These are phyloP conservation scores for Tuber aestivum DNA, from an alignment of 495 filamentous ascomycete species.

Conservation along the genomic window DNA sequence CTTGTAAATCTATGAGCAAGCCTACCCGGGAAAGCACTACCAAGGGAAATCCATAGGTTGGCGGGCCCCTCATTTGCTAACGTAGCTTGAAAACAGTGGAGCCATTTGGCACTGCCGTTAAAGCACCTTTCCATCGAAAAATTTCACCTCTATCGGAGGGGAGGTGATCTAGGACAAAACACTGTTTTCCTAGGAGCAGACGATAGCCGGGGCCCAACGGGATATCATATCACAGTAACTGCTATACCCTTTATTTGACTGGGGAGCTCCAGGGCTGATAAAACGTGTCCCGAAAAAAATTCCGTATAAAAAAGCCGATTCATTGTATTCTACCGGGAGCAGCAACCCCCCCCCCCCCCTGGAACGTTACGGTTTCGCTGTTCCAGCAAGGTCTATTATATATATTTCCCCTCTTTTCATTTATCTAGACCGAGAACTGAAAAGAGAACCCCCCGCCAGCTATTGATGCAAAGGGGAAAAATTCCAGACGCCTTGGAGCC, in stretches of 20 bases:
- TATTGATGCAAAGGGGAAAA: too few relatives aligned
- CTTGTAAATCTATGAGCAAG: not conserved
- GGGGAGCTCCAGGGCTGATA: not conserved
- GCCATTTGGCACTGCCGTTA: not conserved
- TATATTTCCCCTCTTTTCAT: too few relatives aligned
- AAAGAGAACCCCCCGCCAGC: too few relatives aligned
- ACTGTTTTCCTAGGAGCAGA: not conserved
- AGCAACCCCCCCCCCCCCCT: too few relatives aligned
- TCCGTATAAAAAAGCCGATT: not conserved
- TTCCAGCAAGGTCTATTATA: too few relatives aligned
- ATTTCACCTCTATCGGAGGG: not conserved
- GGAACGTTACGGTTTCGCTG: too few relatives aligned
- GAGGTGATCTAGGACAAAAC: not conserved
- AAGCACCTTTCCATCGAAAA: not conserved
- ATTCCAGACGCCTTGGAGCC: too few relatives aligned
- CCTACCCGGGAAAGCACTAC: not conserved
- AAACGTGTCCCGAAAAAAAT: not conserved
- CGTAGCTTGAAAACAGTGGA: not conserved
- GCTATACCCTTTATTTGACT: not conserved
- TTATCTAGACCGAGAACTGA: too few relatives aligned
- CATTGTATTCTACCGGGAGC: too few relatives aligned
- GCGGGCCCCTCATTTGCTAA: not conserved
- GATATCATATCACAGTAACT: too few relatives aligned
- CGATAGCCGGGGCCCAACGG: not conserved
- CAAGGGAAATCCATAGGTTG: not conserved